Percentiles rank a stretch among this genome's conserved stretches.
Conservation (phyloP, 2,329 filamentous ascomycete species). For the Chrysoporthe cubensis region DNA sequence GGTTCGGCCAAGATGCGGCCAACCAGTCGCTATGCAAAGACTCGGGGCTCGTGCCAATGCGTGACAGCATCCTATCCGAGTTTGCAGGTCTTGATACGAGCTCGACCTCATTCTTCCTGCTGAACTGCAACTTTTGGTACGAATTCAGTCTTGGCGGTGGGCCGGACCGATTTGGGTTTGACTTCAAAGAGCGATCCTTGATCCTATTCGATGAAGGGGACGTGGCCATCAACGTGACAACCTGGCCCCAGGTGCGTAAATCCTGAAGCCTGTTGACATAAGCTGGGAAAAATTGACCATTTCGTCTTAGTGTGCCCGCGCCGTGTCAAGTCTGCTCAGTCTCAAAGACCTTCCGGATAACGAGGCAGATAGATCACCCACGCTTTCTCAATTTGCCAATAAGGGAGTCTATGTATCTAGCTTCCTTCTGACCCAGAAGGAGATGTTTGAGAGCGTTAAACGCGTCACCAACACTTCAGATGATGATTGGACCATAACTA, state of each 20-base stretch:
- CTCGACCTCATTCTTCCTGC: constrained; percentile 35
- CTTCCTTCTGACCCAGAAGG: constrained; percentile 63
- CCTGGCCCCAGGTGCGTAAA: constrained; percentile 53
- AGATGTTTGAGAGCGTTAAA: constrained; percentile 66
- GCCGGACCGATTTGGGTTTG: constrained; percentile 33
- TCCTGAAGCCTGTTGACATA: too few relatives aligned
- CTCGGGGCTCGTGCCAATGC: constrained; percentile 12
- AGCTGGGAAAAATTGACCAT: background rate
- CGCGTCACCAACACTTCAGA: constrained; percentile 60
- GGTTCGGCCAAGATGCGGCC: constrained; percentile 36
- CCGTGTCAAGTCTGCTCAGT: constrained; percentile 48
- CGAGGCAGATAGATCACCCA: constrained; percentile 15
- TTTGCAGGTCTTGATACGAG: constrained; percentile 42
- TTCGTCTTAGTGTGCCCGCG: constrained; percentile 36
- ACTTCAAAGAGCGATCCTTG: constrained; percentile 31
- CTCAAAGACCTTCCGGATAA: constrained; percentile 40
- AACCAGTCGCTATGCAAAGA: constrained; percentile 23
- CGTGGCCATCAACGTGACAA: constrained; percentile 58
- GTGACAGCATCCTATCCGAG: constrained; percentile 33
- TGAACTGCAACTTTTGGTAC: constrained; percentile 55
- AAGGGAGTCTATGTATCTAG: constrained; percentile 55
- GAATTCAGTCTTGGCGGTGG: constrained; percentile 49
- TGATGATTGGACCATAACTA: constrained; percentile 61
- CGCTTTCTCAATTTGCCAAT: constrained; percentile 41
- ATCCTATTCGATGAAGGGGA: constrained; percentile 59